phyloP scores from a whole-genome alignment of 1,284 basidiomycete genomes.

The Tilletia indica region DNA sequence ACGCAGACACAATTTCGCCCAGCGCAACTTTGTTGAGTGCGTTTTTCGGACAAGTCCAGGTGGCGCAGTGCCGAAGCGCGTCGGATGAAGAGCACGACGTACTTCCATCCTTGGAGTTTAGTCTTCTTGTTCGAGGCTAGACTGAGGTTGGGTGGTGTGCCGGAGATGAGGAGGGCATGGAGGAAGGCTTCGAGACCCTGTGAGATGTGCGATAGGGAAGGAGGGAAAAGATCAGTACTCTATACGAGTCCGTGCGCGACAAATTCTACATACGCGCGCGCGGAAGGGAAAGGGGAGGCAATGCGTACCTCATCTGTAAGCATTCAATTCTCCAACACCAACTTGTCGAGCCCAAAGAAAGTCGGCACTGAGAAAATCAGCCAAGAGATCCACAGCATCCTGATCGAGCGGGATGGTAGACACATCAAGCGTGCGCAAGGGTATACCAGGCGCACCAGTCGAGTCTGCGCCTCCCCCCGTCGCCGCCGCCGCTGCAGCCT shows the following conservation, averaged over 20 bases:
- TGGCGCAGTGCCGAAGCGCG: slow-evolving; percentile 73
- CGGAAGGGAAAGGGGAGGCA: too few species aligned
- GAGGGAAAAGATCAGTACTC: too few species aligned
- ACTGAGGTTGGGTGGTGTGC: slow-evolving; percentile 76
- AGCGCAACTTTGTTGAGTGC: too few species aligned
- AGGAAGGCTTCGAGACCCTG: slow-evolving; percentile 83
- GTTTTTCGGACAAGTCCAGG: too few species aligned
- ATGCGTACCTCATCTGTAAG: slow-evolving; percentile 42
- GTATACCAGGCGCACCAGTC: not conserved
- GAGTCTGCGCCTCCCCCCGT: too few species aligned
- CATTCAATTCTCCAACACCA: slow-evolving; percentile 50
- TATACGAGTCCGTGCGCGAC: too few species aligned
- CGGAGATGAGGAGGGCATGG: slow-evolving; percentile 82
- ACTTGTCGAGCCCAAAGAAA: slow-evolving; percentile 46
- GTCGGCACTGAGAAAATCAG: slow-evolving; percentile 52
- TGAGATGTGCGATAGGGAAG: too few species aligned
- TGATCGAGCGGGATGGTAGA: slow-evolving; percentile 43
- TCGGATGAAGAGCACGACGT: slow-evolving; percentile 74
- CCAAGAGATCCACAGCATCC: slow-evolving; percentile 43
- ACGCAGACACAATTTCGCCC: too few species aligned
- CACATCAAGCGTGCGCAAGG: slow-evolving; percentile 44
- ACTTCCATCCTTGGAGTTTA: slow-evolving; percentile 73
- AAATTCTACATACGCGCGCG: too few species aligned
- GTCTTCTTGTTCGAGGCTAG: slow-evolving; percentile 82
- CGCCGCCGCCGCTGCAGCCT: slow-evolving; percentile 8